Base-by-base conservation (phyloP, 164 flowering plant species). In the Tinospora cordifolia region DNA sequence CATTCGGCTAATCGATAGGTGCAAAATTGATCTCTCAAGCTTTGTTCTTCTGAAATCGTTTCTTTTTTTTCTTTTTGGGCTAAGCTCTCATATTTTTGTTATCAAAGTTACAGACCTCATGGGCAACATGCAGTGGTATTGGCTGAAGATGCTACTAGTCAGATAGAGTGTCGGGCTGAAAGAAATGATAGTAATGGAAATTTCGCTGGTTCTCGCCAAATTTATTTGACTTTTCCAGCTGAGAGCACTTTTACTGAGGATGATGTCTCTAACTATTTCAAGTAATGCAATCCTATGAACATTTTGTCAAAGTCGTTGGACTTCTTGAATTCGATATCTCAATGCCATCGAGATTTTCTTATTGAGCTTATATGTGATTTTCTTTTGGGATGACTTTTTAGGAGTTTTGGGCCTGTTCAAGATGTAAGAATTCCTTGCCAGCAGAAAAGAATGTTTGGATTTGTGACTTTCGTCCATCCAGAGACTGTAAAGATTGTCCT, bases 401-500 rank as follows among this genome's bases (percentile, higher is more conserved):
- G 98, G 77, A 84, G 75, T 26, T 92, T 74, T 76, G 99, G 99
- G 19, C 83, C 80, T 0, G 99, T 95, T 78, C 87, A 90, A 81
- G 99, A 95, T 87, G 99, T 95, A 21, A 87, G 99, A 78, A 90
- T 95, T 74, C 99, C 99, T 8, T 86, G 86, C 81, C 98, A 90
- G 71, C 90, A 88, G 80, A 89, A 87, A 65, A 69, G 97, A 67
- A 90, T 90, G 96, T 94, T 90, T 71, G 99, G 99, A 8, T 95
- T 92, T 72, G 97, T 95, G 7, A 90, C 97, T n/a, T 92, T 92
- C 76, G 75, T 57, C 25, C 78, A 83, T 76, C 70, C 94, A 0
- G 97, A 91, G 25, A 92, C 98, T 2, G 98, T 86, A 68, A 85
- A 82, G 72, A 68, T 75, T 26, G 81, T 92, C 68, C 75, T 91